A percentile compares a stretch with the other conserved stretches of the same genome.
phyloP scores from a whole-genome alignment of 1,139 yeast species.

The Candida pseudocylindracea region DNA sequence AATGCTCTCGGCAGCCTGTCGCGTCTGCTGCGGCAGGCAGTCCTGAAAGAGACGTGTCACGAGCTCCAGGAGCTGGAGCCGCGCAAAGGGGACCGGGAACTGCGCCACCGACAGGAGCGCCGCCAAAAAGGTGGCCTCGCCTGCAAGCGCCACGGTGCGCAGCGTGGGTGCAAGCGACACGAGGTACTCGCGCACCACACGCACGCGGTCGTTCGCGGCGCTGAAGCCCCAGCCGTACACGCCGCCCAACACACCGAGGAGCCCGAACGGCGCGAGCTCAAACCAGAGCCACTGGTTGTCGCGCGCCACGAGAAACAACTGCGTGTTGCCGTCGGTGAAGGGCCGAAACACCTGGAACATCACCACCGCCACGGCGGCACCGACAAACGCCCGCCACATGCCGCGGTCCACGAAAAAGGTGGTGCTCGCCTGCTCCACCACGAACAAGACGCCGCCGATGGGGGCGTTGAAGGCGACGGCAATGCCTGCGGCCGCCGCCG shows the following conservation, averaged over 20 bases:
- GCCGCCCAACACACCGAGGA: conserved; percentile 53
- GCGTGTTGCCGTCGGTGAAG: conserved; percentile 36
- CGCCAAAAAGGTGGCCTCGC: conserved; percentile 26
- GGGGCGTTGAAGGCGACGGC: conserved; percentile 91
- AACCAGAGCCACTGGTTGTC: conserved; percentile 54
- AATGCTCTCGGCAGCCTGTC: too few species aligned
- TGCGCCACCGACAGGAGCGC: conserved; percentile 27
- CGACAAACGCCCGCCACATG: conserved; percentile 69
- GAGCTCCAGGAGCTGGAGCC: conserved; percentile 31
- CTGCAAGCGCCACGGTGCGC: too few species aligned
- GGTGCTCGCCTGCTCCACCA: conserved; percentile 49
- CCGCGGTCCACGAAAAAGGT: conserved; percentile 35
- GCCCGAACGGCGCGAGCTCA: conserved; percentile 46
- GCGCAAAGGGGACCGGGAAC: conserved; percentile 22
- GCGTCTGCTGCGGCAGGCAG: conserved; percentile 13
- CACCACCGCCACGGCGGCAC: conserved; percentile 55
- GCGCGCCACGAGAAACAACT: conserved; percentile 37
- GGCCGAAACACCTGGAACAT: conserved; percentile 31
- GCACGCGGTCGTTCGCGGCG: conserved; percentile 17
- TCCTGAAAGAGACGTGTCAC: conserved; percentile 40
- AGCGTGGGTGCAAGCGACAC: conserved; percentile 1
- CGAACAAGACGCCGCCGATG: conserved; percentile 81
- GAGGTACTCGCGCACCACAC: conserved; percentile 7
- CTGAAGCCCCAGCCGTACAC: conserved; percentile 34
- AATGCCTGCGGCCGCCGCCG: conserved; percentile 86